Evolutionary conservation across 371 early-diverging fungal genomes (phyloP).

Genomic region (Mortierella sp.): DNA sequence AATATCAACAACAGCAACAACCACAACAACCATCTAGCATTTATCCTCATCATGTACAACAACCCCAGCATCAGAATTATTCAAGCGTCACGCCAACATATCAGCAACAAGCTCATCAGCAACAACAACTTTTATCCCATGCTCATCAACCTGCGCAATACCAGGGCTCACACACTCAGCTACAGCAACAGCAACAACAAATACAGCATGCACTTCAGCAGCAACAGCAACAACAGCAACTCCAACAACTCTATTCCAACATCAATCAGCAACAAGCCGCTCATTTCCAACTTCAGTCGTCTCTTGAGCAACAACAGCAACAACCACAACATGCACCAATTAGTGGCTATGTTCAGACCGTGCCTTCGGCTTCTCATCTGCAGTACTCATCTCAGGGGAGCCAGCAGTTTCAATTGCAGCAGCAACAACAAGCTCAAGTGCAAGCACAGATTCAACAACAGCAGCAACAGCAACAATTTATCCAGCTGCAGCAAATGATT

Average conservation of each 20-base stretch:
- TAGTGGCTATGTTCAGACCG: conserved; percentile 20
- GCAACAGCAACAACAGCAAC: conserved; percentile 32
- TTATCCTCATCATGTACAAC: conserved; percentile 44
- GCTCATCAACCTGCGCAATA: conserved; percentile 31
- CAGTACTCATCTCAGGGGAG: conserved; percentile 41
- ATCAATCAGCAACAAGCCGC: conserved; percentile 37
- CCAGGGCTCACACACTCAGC: conserved; percentile 30
- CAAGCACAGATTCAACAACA: conserved; percentile 31
- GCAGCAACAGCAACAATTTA: conserved; percentile 59
- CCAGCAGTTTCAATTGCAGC: conserved; percentile 58
- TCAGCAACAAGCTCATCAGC: conserved; percentile 24
- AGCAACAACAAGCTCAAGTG: conserved; percentile 35
- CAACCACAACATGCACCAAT: conserved; percentile 43
- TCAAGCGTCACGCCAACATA: conserved; percentile 15
- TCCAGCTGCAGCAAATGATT: conserved; percentile 55
- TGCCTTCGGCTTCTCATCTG: conserved; percentile 25
- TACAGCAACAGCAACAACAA: conserved; percentile 42
- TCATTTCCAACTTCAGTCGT: conserved; percentile 38
- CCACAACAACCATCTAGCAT: conserved; percentile 21
- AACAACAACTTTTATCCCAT: conserved; percentile 30
- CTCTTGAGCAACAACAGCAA: conserved; percentile 55
- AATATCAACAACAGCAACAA: conserved; percentile 41
- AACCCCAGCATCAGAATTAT: conserved; percentile 33
- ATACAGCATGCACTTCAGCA: conserved; percentile 13
- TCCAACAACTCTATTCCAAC: conserved; percentile 28